phyloP scores from a whole-genome alignment of 805 yeast species.

The Saccharomycopsis babjevae region DNA sequence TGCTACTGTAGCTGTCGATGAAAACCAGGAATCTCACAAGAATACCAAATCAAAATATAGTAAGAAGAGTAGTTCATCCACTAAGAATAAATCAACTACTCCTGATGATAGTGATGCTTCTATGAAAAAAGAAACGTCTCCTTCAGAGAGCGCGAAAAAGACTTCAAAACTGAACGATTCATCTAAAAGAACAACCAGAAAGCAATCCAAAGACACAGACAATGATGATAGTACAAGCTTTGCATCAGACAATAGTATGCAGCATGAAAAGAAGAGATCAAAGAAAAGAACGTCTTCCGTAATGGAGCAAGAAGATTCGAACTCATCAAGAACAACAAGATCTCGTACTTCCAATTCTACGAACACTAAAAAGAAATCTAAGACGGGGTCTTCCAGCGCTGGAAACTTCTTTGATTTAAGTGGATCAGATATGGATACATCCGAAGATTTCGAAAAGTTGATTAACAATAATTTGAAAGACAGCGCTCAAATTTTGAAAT shows the following conservation, averaged over 20 bases:
- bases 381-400: background rate
- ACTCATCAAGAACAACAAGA: background rate
- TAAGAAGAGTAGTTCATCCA: background rate
- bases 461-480: slow-evolving; percentile 13
- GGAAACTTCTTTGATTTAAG: slow-evolving; percentile 12
- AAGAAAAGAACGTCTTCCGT: slow-evolving; percentile 3
- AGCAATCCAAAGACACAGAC: background rate
- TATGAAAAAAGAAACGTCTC: background rate
- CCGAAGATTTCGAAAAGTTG: slow-evolving; percentile 12
- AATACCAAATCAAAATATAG: background rate
- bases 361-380: background rate
- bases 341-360: background rate
- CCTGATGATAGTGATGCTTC: background rate
- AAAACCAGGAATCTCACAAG: background rate
- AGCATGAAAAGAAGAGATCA: background rate
- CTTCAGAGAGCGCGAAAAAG: background rate
- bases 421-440: slow-evolving; percentile 5
- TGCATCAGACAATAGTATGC: background rate
- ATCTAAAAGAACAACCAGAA: background rate
- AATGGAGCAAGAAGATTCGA: background rate
- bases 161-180: background rate
- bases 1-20: background rate
- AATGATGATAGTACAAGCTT: background rate
- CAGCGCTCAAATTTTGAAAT: slow-evolving; percentile 12
- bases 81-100: background rate